phyloP scores from a whole-genome alignment of 768 basidiomycete genomes.

The Phallus indusiatus region DNA sequence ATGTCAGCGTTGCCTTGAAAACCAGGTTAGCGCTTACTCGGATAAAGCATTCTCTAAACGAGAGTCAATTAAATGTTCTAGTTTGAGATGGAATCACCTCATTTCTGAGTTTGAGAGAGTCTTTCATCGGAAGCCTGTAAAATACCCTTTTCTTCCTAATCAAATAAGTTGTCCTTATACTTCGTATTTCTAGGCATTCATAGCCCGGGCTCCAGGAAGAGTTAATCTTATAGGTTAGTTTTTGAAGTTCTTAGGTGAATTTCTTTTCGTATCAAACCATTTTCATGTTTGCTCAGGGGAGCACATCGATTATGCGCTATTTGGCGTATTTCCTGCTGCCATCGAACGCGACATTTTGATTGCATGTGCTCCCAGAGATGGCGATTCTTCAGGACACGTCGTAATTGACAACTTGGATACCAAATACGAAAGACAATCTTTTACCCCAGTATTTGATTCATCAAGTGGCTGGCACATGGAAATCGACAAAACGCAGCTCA shows the following conservation, averaged over 20 bases:
- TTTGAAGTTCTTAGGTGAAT: slow-evolving; percentile 21
- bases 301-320: slow-evolving; percentile 77
- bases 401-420: slow-evolving; percentile 26
- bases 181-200: slow-evolving; percentile 29
- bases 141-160: background rate
- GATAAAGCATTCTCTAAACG: background rate
- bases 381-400: slow-evolving; percentile 25
- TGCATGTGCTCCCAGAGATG: slow-evolving; percentile 46
- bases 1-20: slow-evolving; percentile 41
- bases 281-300: slow-evolving; percentile 42
- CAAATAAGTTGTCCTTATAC: background rate
- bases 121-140: slow-evolving; percentile 52
- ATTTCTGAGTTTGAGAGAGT: slow-evolving; percentile 49
- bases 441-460: slow-evolving; percentile 39
- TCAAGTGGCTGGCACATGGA: slow-evolving; percentile 54
- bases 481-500: slow-evolving; percentile 56
- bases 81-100: slow-evolving; percentile 52
- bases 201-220: slow-evolving; percentile 70
- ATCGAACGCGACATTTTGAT: slow-evolving; percentile 79
- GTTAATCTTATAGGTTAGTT: slow-evolving; percentile 45
- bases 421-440: slow-evolving; percentile 50
- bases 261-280: background rate
- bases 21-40: slow-evolving; percentile 31
- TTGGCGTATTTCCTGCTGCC: slow-evolving; percentile 79
- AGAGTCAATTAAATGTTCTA: slow-evolving; percentile 11